These are phyloP conservation scores for Phytophthora niederhauseri DNA, from an alignment of 352 stramenopile genomes.

Conservation along the genomic window DNA sequence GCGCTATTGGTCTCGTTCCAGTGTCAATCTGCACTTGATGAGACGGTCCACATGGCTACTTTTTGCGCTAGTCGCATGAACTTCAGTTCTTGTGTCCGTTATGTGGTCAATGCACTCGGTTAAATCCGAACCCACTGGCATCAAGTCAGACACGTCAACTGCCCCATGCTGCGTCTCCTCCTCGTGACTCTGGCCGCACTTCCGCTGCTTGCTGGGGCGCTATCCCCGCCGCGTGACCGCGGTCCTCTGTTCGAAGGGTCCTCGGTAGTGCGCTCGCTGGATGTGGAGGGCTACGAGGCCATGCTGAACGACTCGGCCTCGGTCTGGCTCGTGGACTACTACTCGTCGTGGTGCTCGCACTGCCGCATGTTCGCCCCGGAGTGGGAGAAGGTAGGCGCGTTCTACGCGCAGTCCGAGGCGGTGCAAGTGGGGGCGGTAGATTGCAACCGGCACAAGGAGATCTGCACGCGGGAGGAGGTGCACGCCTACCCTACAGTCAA, in stretches of 20 bases:
- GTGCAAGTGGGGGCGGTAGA: constrained; percentile 70
- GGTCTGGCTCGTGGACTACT: constrained; percentile 80
- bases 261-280: constrained; percentile 47
- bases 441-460: constrained; percentile 53
- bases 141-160: neutral
- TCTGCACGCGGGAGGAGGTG: constrained; percentile 61
- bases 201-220: neutral
- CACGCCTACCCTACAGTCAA: constrained; percentile 62
- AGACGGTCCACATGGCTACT: constrained; percentile 16
- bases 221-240: constrained; percentile 34
- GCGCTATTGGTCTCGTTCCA: too few relatives aligned
- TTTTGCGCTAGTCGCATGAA: constrained; percentile 10
- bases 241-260: constrained; percentile 58
- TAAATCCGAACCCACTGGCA: constrained; percentile 20
- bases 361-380: constrained; percentile 72
- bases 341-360: constrained; percentile 78
- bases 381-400: constrained; percentile 63
- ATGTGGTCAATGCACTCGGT: constrained; percentile 2
- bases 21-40: neutral
- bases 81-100: constrained; percentile 11
- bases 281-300: constrained; percentile 39
- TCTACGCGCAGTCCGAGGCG: constrained; percentile 50
- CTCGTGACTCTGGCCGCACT: constrained; percentile 7
- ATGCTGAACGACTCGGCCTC: constrained; percentile 48
- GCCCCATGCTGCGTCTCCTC: constrained; percentile 11